phyloP scores from a whole-genome alignment of 805 yeast genomes.

The Kregervanrija fluxuum region DNA sequence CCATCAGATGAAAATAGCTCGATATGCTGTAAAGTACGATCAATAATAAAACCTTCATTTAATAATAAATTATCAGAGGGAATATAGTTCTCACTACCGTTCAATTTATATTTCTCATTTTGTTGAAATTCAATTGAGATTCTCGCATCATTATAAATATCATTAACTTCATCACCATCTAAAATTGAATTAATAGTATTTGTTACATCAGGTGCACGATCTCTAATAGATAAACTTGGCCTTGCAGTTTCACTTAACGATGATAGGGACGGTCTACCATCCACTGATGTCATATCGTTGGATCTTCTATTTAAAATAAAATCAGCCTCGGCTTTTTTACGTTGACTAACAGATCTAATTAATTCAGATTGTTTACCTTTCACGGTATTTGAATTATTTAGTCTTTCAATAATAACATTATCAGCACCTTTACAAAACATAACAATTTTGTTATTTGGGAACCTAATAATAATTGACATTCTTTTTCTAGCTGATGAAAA shows the following conservation, averaged over 20 bases:
- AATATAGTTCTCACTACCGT: constrained; percentile 31
- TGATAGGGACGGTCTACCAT: constrained; percentile 1
- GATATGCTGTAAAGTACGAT: constrained; percentile 79
- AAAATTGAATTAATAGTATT: constrained; percentile 17
- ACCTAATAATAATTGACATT: constrained; percentile 80
- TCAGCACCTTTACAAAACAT: constrained; percentile 95
- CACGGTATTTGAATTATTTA: constrained; percentile 55
- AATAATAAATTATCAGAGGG: constrained; percentile 49
- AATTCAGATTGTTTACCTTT: constrained; percentile 58
- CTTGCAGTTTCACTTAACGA: constrained; percentile 6
- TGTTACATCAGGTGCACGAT: constrained; percentile 2
- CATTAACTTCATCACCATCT: constrained; percentile 35
- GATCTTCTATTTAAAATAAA: constrained; percentile 52
- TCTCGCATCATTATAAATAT: constrained; percentile 46
- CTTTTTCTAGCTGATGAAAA: constrained; percentile 85
- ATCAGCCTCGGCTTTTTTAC: constrained; percentile 77
- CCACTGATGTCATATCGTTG: constrained; percentile 22
- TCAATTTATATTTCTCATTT: constrained; percentile 38
- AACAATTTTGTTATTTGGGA: constrained; percentile 71
- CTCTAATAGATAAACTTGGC: constrained; percentile 22
- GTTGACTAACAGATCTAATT: constrained; percentile 43
- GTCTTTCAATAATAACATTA: constrained; percentile 71
- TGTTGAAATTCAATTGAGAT: constrained; percentile 57
- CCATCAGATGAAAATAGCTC: constrained; percentile 96
- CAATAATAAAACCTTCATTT: constrained; percentile 73